These are phyloP conservation scores for Fusarium goolgardi DNA, from an alignment of 2,329 filamentous ascomycete species.

Conservation along the genomic window DNA sequence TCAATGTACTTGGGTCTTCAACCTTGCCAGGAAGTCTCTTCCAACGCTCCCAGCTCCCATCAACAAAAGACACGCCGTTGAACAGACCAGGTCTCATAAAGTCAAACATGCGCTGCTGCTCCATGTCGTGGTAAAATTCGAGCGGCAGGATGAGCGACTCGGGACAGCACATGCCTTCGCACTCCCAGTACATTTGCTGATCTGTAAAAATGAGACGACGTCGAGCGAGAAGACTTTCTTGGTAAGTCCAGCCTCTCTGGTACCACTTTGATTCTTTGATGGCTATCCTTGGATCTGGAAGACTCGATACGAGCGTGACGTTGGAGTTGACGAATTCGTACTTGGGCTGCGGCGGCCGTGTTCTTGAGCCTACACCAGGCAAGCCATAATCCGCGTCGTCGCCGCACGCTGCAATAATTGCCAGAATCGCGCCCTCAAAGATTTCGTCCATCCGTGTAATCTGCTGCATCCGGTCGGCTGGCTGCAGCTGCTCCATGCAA, in stretches of 20 bases:
- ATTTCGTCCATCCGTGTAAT: slow-evolving; percentile 54
- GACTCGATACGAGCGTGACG: slow-evolving; percentile 51
- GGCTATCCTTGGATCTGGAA: slow-evolving; percentile 48
- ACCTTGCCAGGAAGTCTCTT: slow-evolving; percentile 47
- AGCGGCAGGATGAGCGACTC: slow-evolving; percentile 51
- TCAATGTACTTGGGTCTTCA: slow-evolving; percentile 51
- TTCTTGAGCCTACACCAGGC: slow-evolving; percentile 50
- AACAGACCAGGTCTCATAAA: slow-evolving; percentile 52
- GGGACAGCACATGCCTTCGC: slow-evolving; percentile 53
- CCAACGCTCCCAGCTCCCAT: slow-evolving; percentile 53
- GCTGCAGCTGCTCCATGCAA: slow-evolving; percentile 48
- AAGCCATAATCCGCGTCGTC: slow-evolving; percentile 51
- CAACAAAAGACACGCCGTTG: slow-evolving; percentile 52
- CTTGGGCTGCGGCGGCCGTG: slow-evolving; percentile 47
- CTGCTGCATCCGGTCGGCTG: slow-evolving; percentile 47
- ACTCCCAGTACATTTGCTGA: slow-evolving; percentile 56
- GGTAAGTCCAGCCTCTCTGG: slow-evolving; percentile 55
- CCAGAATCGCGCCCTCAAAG: slow-evolving; percentile 51
- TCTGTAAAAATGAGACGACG: slow-evolving; percentile 55
- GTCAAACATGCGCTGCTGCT: slow-evolving; percentile 52
- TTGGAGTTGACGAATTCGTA: slow-evolving; percentile 50
- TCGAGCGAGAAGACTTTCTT: slow-evolving; percentile 53
- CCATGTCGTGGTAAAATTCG: slow-evolving; percentile 49
- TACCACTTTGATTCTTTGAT: slow-evolving; percentile 52
- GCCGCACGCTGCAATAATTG: slow-evolving; percentile 55